Evolutionary conservation across 2,329 filamentous ascomycete genomes (phyloP).

Genomic region (Huntiella savannae): DNA sequence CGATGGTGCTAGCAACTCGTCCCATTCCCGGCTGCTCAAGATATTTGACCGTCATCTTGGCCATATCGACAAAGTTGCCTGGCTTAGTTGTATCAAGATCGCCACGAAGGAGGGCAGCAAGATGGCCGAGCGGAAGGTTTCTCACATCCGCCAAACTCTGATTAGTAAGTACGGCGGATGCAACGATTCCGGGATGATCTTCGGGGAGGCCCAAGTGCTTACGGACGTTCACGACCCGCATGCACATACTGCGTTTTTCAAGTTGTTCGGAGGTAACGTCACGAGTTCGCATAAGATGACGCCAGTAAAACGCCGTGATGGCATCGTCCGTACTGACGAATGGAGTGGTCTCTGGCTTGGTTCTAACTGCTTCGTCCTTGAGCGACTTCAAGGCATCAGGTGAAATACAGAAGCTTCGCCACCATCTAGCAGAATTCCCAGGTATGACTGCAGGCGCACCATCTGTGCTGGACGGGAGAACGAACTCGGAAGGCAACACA

Average conservation of each 20-base stretch:
- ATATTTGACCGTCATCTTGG: not conserved
- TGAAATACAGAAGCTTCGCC: too few relatives aligned
- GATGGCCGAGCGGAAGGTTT: not conserved
- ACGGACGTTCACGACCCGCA: not conserved
- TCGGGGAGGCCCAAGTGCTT: not conserved
- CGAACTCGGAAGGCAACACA: not conserved
- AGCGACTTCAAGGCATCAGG: not conserved
- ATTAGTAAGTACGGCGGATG: too few relatives aligned
- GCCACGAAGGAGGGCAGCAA: not conserved
- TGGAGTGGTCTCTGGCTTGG: not conserved
- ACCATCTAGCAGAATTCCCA: too few relatives aligned
- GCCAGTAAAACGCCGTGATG: not conserved
- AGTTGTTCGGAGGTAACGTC: too few relatives aligned
- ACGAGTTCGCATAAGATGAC: not conserved
- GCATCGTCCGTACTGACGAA: conserved; percentile 4
- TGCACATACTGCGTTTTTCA: too few relatives aligned
- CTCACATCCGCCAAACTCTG: too few relatives aligned
- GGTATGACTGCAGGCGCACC: too few relatives aligned
- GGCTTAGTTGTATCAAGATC: not conserved
- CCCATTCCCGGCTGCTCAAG: not conserved
- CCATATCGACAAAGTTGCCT: not conserved
- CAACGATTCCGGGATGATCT: not conserved
- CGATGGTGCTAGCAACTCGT: not conserved
- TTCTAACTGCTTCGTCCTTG: not conserved
- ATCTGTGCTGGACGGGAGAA: not conserved